Base-by-base conservation (phyloP, 2,329 filamentous ascomycete genomes). In the Clonostachys rosea region DNA sequence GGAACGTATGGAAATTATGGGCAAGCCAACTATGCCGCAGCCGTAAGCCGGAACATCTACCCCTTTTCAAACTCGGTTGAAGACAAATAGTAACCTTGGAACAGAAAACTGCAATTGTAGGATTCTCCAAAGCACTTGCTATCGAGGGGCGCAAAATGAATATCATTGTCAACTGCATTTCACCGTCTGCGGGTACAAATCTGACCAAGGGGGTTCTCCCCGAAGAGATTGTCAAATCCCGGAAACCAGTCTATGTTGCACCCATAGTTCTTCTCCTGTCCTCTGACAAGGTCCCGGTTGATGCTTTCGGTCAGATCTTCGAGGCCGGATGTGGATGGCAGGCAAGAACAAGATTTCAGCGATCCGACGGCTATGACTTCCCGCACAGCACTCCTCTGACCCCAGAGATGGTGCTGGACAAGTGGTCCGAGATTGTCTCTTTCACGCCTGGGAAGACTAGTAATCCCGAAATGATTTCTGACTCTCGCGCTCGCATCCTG, bases 1-100 rank as follows among this genome's bases (percentile, higher is more conserved):
- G 94, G 94, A 70, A 95, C 99, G 68, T 99, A 99, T 66, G 94
- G 94, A 58, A 99, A 96, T 79, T 99, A 97, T 65, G 94, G 94
- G 53, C 94, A 99, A 72, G 89, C 92, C 61, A 99, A 99, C 79
- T 99, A 99, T 69, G 81, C 94, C 52, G 89, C 92, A 49, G 89
- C 89, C 48, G 84, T 88, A 79, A 74, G 84, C 77, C 36, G 20
- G 8, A 30, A 8, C 24, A 30, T 30, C 13, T 14, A 36, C 11
- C n/a, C 8, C 40, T 16, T 40, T 8, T 3, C 16, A 12, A 17
- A 14, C 14, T 44, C 49, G 36, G 45, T 17, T 4, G 50, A 13
- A 11, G 16, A 24, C 11, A 16, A 30, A 20, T 8, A 47, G 57
- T 63, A 42, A 61, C 46, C 34, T 44, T n/a, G 7, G 4, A 34